phyloP scores from a whole-genome alignment of 331 rosid genomes.

The Stylosanthes scabra region DNA sequence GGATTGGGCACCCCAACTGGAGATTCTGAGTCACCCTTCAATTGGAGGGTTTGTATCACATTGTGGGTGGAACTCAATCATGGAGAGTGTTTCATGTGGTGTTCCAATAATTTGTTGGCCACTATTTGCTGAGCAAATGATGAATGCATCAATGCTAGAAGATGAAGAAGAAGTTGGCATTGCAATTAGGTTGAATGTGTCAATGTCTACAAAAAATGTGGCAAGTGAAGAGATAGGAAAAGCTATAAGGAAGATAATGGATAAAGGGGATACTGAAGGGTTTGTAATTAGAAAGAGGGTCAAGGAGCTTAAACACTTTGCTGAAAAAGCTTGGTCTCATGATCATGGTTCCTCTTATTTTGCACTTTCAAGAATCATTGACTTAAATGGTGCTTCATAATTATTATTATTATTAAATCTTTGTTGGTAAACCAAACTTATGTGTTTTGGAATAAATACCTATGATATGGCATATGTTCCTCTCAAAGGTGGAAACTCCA shows the following conservation, averaged over 20 bases:
- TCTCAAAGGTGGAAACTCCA: no score
- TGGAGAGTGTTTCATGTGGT: conserved; percentile 27
- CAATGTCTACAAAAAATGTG: not conserved
- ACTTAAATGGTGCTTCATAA: not conserved
- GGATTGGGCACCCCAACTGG: conserved; percentile 25
- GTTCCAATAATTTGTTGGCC: conserved; percentile 20
- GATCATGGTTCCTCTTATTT: not conserved
- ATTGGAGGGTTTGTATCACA: conserved; percentile 27
- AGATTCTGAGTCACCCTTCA: conserved; percentile 7
- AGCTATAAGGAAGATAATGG: conserved; percentile 26
- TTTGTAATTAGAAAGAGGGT: conserved; percentile 2
- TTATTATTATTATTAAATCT: not conserved
- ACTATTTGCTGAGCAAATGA: conserved; percentile 21
- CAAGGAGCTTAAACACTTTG: not conserved
- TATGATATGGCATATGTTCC: no score
- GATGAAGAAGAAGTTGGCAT: conserved; percentile 24
- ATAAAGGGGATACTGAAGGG: not conserved
- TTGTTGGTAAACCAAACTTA: not conserved
- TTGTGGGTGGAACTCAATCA: conserved; percentile 31
- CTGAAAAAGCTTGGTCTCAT: not conserved
- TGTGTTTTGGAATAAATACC: not conserved
- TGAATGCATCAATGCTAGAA: conserved; percentile 8
- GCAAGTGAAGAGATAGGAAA: not conserved
- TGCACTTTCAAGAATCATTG: conserved; percentile 2
- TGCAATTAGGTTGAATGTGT: not conserved